Evolutionary conservation across 495 filamentous ascomycete species (phyloP).

Genomic region (Podospora pseudocomata): DNA sequence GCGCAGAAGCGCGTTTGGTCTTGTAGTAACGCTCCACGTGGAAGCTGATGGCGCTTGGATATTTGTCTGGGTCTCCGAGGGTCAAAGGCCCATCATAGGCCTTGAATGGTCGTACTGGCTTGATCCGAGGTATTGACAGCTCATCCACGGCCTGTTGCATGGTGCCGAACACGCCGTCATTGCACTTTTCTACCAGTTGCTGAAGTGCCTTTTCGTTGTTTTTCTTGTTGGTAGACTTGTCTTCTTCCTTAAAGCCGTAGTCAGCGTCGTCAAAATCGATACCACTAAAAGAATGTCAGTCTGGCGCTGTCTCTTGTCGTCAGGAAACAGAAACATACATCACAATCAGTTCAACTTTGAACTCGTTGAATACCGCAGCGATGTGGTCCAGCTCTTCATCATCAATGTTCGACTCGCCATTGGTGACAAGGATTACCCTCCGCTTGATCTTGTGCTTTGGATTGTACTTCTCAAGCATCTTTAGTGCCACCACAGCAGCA

Average conservation of each 20-base stretch:
- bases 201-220: slow-evolving; percentile 66
- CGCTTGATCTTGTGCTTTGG: slow-evolving; percentile 87
- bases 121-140: slow-evolving; percentile 66
- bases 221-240: slow-evolving; percentile 69
- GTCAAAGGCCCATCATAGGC: slow-evolving; percentile 77
- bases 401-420: slow-evolving; percentile 69
- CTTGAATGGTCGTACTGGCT: slow-evolving; percentile 63
- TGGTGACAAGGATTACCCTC: slow-evolving; percentile 79
- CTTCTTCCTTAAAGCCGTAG: slow-evolving; percentile 89
- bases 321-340: slow-evolving; percentile 54
- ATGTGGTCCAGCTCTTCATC: slow-evolving; percentile 63
- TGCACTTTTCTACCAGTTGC: slow-evolving; percentile 55
- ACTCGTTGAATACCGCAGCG: slow-evolving; percentile 62
- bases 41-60: slow-evolving; percentile 75
- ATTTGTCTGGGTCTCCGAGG: slow-evolving; percentile 71
- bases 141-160: slow-evolving; percentile 79
- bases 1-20: slow-evolving; percentile 69
- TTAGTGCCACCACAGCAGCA: slow-evolving; percentile 75
- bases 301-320: background rate
- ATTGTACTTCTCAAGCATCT: slow-evolving; percentile 78
- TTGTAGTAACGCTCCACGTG: slow-evolving; percentile 86
- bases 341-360: slow-evolving; percentile 71
- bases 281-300: slow-evolving; percentile 51
- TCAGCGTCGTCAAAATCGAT: slow-evolving; percentile 93
- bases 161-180: slow-evolving; percentile 72